phyloP scores from a whole-genome alignment of 495 filamentous ascomycete species.

The Lophium mytilinum region DNA sequence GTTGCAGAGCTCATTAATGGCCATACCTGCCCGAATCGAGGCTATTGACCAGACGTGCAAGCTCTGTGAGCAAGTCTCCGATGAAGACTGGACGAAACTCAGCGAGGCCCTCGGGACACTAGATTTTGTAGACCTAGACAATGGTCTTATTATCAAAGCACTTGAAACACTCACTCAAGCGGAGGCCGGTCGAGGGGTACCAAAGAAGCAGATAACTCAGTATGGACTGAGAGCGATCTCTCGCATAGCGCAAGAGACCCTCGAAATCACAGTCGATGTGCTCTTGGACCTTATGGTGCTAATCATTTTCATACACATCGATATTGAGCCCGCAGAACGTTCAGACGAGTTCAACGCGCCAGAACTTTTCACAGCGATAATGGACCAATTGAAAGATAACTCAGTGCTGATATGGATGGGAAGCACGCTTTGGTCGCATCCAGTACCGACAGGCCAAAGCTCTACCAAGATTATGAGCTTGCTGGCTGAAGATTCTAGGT shows the following conservation, averaged over 20 bases:
- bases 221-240: conserved; percentile 63
- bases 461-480: conserved; percentile 4
- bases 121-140: conserved; percentile 49
- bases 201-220: conserved; percentile 39
- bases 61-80: conserved; percentile 63
- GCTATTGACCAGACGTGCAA: conserved; percentile 62
- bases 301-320: conserved; percentile 71
- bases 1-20: conserved; percentile 56
- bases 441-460: not conserved
- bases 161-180: conserved; percentile 30
- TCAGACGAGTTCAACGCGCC: conserved; percentile 60
- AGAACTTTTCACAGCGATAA: conserved; percentile 56
- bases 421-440: conserved; percentile 14
- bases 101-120: conserved; percentile 39
- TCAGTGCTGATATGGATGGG: conserved; percentile 77
- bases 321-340: conserved; percentile 59
- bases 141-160: conserved; percentile 43
- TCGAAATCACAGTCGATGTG: conserved; percentile 56
- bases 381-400: conserved; percentile 61
- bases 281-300: conserved; percentile 78
- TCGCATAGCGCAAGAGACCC: conserved; percentile 68
- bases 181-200: conserved; percentile 31
- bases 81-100: conserved; percentile 53
- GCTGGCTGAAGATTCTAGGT: not conserved
- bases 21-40: conserved; percentile 61